These are phyloP conservation scores for Oxytropis ochrocephala DNA, from an alignment of 306 rosid species.

Conservation along the genomic window DNA sequence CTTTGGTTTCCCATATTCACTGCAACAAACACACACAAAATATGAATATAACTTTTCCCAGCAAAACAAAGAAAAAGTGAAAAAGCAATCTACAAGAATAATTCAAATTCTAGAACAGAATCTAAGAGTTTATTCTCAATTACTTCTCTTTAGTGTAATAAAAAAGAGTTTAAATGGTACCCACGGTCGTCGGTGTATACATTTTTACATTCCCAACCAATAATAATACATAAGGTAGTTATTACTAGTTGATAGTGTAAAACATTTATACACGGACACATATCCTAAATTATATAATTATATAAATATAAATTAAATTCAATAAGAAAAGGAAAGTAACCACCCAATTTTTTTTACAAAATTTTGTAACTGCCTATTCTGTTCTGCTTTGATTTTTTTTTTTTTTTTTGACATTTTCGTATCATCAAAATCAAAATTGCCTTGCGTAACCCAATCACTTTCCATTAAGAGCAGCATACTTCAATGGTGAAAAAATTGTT, in stretches of 20 bases:
- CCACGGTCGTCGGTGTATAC: no score
- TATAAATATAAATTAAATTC: no score
- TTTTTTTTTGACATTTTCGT: neutral
- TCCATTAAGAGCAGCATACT: conserved; percentile 13
- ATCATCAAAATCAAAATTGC: neutral
- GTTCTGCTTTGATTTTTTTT: neutral
- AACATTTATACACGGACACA: no score
- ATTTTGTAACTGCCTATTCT: neutral
- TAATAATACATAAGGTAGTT: no score
- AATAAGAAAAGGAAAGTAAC: neutral
- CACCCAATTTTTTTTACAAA: neutral
- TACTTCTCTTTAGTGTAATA: neutral
- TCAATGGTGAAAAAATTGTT: neutral
- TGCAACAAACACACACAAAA: conserved; percentile 36
- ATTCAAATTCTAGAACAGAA: neutral
- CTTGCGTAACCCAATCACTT: neutral
- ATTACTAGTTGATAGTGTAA: no score
- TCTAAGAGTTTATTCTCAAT: neutral
- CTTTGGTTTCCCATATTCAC: conserved; percentile 67
- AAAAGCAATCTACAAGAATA: neutral
- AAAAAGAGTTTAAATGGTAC: no score
- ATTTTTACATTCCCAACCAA: no score
- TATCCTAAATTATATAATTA: no score
- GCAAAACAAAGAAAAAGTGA: neutral
- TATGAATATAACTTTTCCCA: neutral